phyloP scores from a whole-genome alignment of 108 stramenopile genomes.

The Mediolabrus comicus region DNA sequence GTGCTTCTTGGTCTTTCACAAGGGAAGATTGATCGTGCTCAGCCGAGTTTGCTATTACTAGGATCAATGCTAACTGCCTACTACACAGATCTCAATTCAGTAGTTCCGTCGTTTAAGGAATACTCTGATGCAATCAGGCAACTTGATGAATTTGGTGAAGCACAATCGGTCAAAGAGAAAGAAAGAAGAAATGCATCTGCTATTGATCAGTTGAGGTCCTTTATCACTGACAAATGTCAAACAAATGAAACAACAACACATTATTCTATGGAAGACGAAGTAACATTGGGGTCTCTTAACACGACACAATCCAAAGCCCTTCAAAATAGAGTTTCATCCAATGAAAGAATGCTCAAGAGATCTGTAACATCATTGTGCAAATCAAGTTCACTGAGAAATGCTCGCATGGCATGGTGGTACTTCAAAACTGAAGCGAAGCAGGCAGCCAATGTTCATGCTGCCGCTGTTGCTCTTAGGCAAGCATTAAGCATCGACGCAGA shows the following conservation, averaged over 20 bases:
- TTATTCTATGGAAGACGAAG: slow-evolving; percentile 16
- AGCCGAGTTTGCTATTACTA: slow-evolving; percentile 49
- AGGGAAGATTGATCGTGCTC: slow-evolving; percentile 66
- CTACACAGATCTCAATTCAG: slow-evolving; percentile 72
- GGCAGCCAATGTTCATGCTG: slow-evolving; percentile 49
- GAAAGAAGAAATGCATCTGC: slow-evolving; percentile 8
- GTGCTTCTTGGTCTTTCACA: slow-evolving; percentile 57
- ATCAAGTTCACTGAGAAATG: slow-evolving; percentile 58
- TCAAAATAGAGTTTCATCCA: slow-evolving; percentile 43
- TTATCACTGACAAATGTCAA: slow-evolving; percentile 8
- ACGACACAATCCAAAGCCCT: slow-evolving; percentile 38
- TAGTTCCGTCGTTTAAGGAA: slow-evolving; percentile 64
- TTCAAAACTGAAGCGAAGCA: slow-evolving; percentile 67
- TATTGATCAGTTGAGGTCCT: slow-evolving; percentile 20
- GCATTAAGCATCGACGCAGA: slow-evolving; percentile 60
- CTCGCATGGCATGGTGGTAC: slow-evolving; percentile 78
- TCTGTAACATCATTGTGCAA: slow-evolving; percentile 61
- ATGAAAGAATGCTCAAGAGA: slow-evolving; percentile 57
- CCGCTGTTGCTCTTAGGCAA: slow-evolving; percentile 54
- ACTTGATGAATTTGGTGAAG: slow-evolving; percentile 37
- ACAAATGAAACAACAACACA: slow-evolving; percentile 15
- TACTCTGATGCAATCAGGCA: slow-evolving; percentile 55
- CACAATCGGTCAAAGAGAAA: slow-evolving; percentile 9
- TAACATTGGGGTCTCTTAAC: slow-evolving; percentile 11
- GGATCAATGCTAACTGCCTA: slow-evolving; percentile 63